Base-by-base conservation (phyloP, 257 asterid species). In the Catharanthus roseus region DNA sequence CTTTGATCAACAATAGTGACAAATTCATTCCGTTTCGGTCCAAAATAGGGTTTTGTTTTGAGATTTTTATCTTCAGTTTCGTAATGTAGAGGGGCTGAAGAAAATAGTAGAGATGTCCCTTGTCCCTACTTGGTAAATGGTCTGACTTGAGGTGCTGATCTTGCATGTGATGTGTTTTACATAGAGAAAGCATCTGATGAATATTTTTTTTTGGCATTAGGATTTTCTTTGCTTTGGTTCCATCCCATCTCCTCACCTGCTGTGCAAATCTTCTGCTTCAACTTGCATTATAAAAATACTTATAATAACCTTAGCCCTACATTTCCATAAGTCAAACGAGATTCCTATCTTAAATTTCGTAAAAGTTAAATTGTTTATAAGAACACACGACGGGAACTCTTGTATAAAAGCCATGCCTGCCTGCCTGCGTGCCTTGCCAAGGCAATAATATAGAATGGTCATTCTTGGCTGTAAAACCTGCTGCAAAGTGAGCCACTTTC, bases 81-180 rank as follows among this genome's bases (percentile, higher is more conserved):
- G 5, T 0, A 18, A 9, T 12, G 18, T 12, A 15, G n/a, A 21
- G 51, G n/a, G 44, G 5, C 23, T 69, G 74, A 42, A 41, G 54
- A 36, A 15, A 54, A 53, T 15, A 47, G 44, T 42, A 13, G 2
- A 38, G 42, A 3, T 3, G 42, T 38, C 16, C 47, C 18, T 13
- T 66, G 79, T 41, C 72, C 79, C 76, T 7, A 79, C 77, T 70
- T 77, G 69, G 70, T 62, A 39, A 50, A 54, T 0, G 42, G 19
- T 53, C 44, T 44, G 62, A 49, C 55, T 18, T 18, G 47, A 62
- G 45, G n/a, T n/a, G n/a, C 74, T 70, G 71, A 42, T 24, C 31
- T 39, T 74, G 72, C 82, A 79, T 74, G 82, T 79, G 79, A 42
- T 67, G 41, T 79, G 82, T 74, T 67, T n/a, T 56, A 41, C 61